Percentiles rank a stretch among this genome's conserved stretches.
phyloP scores from a whole-genome alignment of 2,329 filamentous ascomycete genomes.

The Botrytis elliptica region DNA sequence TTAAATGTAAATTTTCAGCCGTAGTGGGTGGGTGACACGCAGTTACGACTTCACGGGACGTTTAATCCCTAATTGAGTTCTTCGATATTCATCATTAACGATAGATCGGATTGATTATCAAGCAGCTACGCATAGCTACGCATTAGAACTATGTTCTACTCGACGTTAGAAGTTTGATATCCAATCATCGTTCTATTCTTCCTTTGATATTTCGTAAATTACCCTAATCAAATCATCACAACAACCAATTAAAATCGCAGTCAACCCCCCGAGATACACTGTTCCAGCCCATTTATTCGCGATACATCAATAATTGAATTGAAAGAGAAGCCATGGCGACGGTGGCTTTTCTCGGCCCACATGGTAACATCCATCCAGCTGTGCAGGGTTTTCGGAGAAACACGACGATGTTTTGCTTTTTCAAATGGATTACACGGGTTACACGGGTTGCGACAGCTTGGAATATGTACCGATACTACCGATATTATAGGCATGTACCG shows the following conservation, averaged over 20 bases:
- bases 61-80: neutral
- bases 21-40: neutral
- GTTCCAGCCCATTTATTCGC: neutral
- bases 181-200: neutral
- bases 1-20: neutral
- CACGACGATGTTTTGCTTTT: neutral
- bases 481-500: neutral
- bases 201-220: neutral
- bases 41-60: neutral
- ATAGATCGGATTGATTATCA: neutral
- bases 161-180: neutral
- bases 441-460: neutral
- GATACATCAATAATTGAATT: neutral
- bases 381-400: neutral
- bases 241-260: neutral
- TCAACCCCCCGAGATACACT: neutral
- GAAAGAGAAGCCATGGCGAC: neutral
- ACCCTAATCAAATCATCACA: neutral
- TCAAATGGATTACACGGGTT: neutral
- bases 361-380: neutral
- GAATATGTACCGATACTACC: neutral
- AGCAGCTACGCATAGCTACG: neutral
- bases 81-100: neutral
- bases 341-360: neutral
- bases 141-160: neutral